A percentile compares a stretch with the other conserved stretches of the same genome.
Conservation (phyloP, 805 yeast genomes). For the Priceomyces medius region DNA sequence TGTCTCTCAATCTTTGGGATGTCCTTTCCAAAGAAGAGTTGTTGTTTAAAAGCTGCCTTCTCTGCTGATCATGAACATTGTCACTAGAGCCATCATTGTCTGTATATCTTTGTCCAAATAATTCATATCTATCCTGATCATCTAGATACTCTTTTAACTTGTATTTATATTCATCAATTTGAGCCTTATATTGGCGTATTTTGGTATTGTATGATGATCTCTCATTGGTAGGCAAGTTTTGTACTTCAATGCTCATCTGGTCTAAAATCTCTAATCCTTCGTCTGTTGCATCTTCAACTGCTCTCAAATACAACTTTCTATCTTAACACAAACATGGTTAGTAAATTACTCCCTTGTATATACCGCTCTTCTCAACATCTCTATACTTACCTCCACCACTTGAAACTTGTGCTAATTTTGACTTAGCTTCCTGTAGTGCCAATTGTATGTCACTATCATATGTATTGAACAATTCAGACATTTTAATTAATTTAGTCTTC, state of each 20-base stretch:
- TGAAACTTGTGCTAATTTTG: constrained; percentile 57
- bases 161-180: constrained; percentile 56
- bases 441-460: constrained; percentile 74
- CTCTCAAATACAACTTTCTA: constrained; percentile 54
- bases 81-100: constrained; percentile 32
- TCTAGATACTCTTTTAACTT: constrained; percentile 59
- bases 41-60: constrained; percentile 75
- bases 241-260: constrained; percentile 85
- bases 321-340: constrained; percentile 37
- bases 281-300: constrained; percentile 68
- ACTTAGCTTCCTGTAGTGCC: constrained; percentile 66
- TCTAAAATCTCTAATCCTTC: constrained; percentile 80
- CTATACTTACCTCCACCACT: constrained; percentile 39
- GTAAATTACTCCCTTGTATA: constrained; percentile 10
- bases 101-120: constrained; percentile 60
- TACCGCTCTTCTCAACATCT: background rate
- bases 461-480: constrained; percentile 56
- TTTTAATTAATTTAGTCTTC: no score
- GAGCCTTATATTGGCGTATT: constrained; percentile 66
- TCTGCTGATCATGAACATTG: constrained; percentile 57
- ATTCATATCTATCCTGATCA: constrained; percentile 65
- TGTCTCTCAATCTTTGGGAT: constrained; percentile 78
- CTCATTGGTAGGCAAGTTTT: constrained; percentile 71
- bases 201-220: constrained; percentile 73
- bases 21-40: constrained; percentile 81